phyloP scores from a whole-genome alignment of 1,139 yeast species.

The Geotrichum fermentans region DNA sequence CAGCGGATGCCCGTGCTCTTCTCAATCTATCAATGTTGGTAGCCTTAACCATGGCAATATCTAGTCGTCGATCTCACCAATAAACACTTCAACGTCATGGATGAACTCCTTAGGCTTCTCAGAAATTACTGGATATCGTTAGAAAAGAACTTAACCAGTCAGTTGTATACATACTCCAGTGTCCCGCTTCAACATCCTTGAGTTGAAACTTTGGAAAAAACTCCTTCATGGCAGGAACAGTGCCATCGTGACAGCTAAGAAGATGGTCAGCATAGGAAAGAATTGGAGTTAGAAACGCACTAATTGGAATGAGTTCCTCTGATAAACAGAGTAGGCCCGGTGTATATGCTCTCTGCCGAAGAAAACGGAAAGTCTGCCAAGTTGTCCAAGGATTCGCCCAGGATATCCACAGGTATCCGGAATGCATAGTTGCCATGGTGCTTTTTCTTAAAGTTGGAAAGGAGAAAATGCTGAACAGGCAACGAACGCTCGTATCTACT shows the following conservation, averaged over 20 bases:
- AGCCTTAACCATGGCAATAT: no score
- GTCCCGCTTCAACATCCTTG: conserved; percentile 76
- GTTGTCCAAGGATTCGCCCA: conserved; percentile 60
- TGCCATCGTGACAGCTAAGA: conserved; percentile 70
- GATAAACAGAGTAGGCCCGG: conserved; percentile 71
- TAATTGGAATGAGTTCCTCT: conserved; percentile 74
- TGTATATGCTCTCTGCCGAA: conserved; percentile 50
- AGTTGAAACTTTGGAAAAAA: conserved; percentile 76
- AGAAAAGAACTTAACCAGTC: neutral
- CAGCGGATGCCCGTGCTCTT: no score
- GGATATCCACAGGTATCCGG: conserved; percentile 63
- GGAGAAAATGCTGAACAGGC: conserved; percentile 66
- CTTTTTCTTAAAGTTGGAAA: conserved; percentile 60
- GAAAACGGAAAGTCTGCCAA: conserved; percentile 81
- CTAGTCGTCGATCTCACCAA: neutral
- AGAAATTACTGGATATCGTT: conserved; percentile 26
- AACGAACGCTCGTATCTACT: conserved; percentile 55
- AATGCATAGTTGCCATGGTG: conserved; percentile 34
- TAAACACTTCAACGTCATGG: conserved; percentile 12
- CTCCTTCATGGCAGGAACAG: conserved; percentile 63
- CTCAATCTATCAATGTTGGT: no score
- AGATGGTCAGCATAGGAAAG: conserved; percentile 3
- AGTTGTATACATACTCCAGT: conserved; percentile 52
- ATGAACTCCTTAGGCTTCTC: conserved; percentile 31
- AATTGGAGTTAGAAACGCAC: conserved; percentile 22